Conservation (phyloP, 768 basidiomycete species). For the Mycena vulgaris region DNA sequence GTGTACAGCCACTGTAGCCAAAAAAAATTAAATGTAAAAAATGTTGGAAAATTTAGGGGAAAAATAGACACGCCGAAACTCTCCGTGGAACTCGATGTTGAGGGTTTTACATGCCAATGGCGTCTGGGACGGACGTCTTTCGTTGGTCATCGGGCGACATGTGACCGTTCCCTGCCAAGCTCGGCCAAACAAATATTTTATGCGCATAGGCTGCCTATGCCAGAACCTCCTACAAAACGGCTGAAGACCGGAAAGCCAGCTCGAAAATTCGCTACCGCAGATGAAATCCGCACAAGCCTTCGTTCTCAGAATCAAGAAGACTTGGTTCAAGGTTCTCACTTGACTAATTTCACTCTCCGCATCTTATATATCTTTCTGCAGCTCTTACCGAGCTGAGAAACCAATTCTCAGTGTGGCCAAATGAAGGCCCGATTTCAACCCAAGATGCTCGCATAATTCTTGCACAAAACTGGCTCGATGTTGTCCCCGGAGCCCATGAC, state of each 20-base stretch:
- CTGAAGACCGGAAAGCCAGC: constrained; percentile 29
- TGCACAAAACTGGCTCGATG: constrained; percentile 74
- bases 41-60: too few relatives aligned
- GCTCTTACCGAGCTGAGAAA: constrained; percentile 72
- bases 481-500: constrained; percentile 69
- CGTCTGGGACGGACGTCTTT: too few relatives aligned
- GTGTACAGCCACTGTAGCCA: too few relatives aligned
- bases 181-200: background rate
- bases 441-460: constrained; percentile 75
- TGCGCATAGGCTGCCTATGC: background rate
- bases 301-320: constrained; percentile 50
- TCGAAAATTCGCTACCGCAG: constrained; percentile 44
- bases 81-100: too few relatives aligned
- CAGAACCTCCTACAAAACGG: constrained; percentile 37
- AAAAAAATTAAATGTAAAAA: too few relatives aligned
- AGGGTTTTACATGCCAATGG: too few relatives aligned
- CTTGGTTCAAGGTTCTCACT: constrained; percentile 49
- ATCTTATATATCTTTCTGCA: constrained; percentile 39
- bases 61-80: too few relatives aligned
- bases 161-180: constrained; percentile 15
- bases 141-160: too few relatives aligned
- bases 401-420: constrained; percentile 68
- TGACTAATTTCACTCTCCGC: background rate
- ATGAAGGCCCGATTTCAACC: constrained; percentile 63
- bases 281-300: constrained; percentile 54